Conservation (phyloP, 768 basidiomycete species). For the Dendrothele bispora region DNA sequence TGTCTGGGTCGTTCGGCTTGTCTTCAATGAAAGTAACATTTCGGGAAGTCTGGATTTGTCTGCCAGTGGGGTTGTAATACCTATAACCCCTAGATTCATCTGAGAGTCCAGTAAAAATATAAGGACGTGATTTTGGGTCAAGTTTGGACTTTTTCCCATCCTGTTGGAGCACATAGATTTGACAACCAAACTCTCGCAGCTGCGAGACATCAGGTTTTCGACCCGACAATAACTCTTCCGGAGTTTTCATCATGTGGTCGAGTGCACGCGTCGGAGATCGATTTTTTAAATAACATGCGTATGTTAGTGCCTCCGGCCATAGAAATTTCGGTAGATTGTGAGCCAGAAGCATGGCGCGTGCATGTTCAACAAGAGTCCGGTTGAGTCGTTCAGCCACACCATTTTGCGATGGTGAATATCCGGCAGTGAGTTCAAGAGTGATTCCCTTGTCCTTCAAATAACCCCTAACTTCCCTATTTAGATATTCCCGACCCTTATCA, state of each 20-base stretch:
- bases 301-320: slow-evolving; percentile 15
- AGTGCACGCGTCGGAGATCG: slow-evolving; percentile 11
- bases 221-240: slow-evolving; percentile 11
- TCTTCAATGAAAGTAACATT: slow-evolving; percentile 22
- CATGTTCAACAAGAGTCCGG: slow-evolving; percentile 14
- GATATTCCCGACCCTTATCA: slow-evolving; percentile 26
- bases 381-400: slow-evolving; percentile 19
- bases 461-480: slow-evolving; percentile 9
- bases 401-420: slow-evolving; percentile 21
- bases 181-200: slow-evolving; percentile 22
- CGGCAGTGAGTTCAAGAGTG: slow-evolving; percentile 14
- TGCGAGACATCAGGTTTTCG: slow-evolving; percentile 15
- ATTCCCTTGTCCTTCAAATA: slow-evolving; percentile 18
- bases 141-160: slow-evolving; percentile 20
- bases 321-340: slow-evolving; percentile 9
- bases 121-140: slow-evolving; percentile 7
- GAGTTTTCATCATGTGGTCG: slow-evolving; percentile 4
- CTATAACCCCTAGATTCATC: too few species aligned
- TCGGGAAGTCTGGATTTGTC: slow-evolving; percentile 20
- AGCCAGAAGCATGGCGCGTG: slow-evolving; percentile 12
- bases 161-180: slow-evolving; percentile 9
- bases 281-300: slow-evolving; percentile 22
- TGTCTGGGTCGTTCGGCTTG: too few species aligned
- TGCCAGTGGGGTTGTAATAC: too few species aligned
- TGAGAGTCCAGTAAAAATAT: slow-evolving; percentile 13